Percentiles rank a stretch among this genome's conserved stretches.
Conservation (phyloP, 805 yeast genomes). For the Lachancea nothofagi region DNA sequence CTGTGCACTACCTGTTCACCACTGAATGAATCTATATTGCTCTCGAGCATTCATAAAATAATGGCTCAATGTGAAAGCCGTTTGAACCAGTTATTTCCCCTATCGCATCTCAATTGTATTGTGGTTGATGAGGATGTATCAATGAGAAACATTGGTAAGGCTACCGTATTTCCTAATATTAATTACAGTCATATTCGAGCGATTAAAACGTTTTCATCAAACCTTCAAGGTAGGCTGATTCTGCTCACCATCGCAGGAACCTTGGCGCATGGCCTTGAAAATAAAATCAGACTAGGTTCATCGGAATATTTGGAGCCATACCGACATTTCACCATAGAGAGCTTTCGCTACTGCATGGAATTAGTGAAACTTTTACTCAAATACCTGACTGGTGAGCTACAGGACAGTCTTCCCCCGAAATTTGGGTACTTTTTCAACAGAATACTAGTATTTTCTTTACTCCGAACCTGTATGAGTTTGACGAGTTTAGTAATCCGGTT, state of each 20-base stretch:
- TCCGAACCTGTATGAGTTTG: not conserved
- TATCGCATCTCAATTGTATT: not conserved
- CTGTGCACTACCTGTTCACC: slow-evolving; percentile 1
- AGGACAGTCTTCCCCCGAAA: not conserved
- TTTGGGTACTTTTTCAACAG: slow-evolving; percentile 3
- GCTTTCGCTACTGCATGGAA: slow-evolving; percentile 6
- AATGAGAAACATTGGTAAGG: not conserved
- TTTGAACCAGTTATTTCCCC: slow-evolving; percentile 1
- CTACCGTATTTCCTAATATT: not conserved
- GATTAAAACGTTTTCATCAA: not conserved
- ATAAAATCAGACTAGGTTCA: not conserved
- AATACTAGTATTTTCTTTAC: not conserved
- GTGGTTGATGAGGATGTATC: not conserved
- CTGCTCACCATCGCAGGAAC: not conserved
- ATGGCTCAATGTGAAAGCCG: not conserved
- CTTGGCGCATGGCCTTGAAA: slow-evolving; percentile 2
- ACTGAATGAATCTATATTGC: not conserved
- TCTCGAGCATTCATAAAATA: not conserved
- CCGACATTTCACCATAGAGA: not conserved
- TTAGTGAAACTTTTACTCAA: slow-evolving; percentile 4
- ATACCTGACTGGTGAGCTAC: not conserved
- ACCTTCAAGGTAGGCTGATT: slow-evolving; percentile 1
- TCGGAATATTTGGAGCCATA: not conserved
- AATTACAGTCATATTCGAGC: not conserved
- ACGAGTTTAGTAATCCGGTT: not conserved